Evolutionary conservation across 2,329 filamentous ascomycete genomes (phyloP), one percentile per base, ranked within the genome.

Genomic region (Diaporthe destruens): DNA sequence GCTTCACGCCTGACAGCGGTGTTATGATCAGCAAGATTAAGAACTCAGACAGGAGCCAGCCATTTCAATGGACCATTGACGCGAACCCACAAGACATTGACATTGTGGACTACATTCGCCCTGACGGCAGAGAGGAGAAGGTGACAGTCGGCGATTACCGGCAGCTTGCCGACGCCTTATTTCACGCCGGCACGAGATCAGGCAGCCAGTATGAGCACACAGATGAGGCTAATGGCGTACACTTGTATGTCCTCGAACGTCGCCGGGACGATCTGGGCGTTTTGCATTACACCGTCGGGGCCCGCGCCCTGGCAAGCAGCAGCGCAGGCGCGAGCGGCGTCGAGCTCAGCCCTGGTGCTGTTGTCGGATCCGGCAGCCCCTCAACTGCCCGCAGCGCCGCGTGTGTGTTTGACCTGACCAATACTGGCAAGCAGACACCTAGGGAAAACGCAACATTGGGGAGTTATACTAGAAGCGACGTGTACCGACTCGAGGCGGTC

Each of bases 21-120:
- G 87, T 88, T 59, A 83, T 88, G 82, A 84, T 88, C 66, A 86
- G 83, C 81, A 89, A 88, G 80, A 86, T 85, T 29, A 88, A 86
- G 78, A 81, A 86, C 72, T 74, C 71, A 23, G 84, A 84, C 74
- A 74, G 75, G 6, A 77, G 81, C 74, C 59, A 65, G 59, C 87
- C 87, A 0, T 88, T 88, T 81, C 86, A 88, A 73, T 88, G 87
- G 86, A 82, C 82, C 32, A 86, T 88, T 51, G 87, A 88, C 74
- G 87, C 87, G 2, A 87, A 88, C 77, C 86, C 87, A 0, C 80
- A 88, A 73, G 86, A 88, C 71, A 86, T 88, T 61, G 77, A 80
- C 12, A 81, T 87, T 0, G 78, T 87, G 7, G 86, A 88, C 75
- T 89, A 87, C 74, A 79, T 82, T 76, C 80, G 83, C 0, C 86